Base-by-base conservation (phyloP, 352 stramenopile species). In the Phytophthora nicotianae region DNA sequence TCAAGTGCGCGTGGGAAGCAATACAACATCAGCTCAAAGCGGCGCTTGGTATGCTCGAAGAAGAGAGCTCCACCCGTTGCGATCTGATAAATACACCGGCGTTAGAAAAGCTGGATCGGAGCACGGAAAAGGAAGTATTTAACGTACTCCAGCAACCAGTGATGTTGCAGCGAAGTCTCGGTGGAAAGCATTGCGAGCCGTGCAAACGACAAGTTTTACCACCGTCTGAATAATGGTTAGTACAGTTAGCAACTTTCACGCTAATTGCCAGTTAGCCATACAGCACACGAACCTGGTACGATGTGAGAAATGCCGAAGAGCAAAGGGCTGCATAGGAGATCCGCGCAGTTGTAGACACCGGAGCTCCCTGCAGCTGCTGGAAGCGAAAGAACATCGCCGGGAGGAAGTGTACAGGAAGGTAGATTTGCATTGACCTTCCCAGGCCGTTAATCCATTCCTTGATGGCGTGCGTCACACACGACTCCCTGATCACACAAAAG, bases 11-110 rank as follows among this genome's bases (percentile, higher is more conserved):
- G 85, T 26, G 79, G 73, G 1, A 86, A 72, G 56, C 83, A 94
- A 60, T 96, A 96, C 26, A 94, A 58, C 87, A 94, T 96, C 16
- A 96, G 73, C 61, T 94, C 84, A 49, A 88, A 89, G 10, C 87
- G 83, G 42, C 85, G 84, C 65, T 95, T 95, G 14, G 80, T 76
- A 54, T 91, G 74, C 70, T 95, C 87, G 23, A 92, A 82, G 45
- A 93, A 91, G 0, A 95, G 67, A 45, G 75, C 75, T 16, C 66
- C 53, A 21, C 84, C 85, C 5, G 87, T 81, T 38, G 75, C 52
- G 23, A 91, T 24, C 86, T 95, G 62, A 26, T 32, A 21, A 58
- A 2, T 27, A 50, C 8, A 42, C 38, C 7, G 33, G 19, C 27
- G 17, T 41, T 26, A 62, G 16, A 6, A 62, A 10, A 38, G 6